Evolutionary conservation across 1,284 basidiomycete species (phyloP).

Genomic region (Sanghuangporus baumii): DNA sequence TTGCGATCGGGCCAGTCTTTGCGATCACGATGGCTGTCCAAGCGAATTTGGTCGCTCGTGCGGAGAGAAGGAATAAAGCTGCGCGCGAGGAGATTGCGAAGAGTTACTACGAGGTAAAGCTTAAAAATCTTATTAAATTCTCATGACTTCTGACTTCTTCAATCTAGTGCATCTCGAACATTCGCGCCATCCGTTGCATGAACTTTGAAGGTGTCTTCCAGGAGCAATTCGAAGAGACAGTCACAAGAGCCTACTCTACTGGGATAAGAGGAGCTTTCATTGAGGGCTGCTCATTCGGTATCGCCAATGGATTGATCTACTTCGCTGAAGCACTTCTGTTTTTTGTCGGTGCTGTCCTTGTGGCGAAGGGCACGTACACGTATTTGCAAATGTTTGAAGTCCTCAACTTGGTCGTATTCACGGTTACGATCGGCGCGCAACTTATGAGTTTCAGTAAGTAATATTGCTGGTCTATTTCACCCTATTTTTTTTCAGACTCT

Average conservation of each 20-base stretch:
- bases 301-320: conserved; percentile 81
- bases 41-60: conserved; percentile 60
- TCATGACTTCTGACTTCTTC: conserved; percentile 12
- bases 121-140: conserved; percentile 6
- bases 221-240: conserved; percentile 59
- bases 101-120: conserved; percentile 77
- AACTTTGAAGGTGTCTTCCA: conserved; percentile 77
- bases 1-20: conserved; percentile 86
- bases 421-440: conserved; percentile 86
- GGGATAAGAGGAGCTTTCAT: conserved; percentile 78
- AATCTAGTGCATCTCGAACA: conserved; percentile 72
- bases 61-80: conserved; percentile 78
- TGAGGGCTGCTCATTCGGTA: conserved; percentile 78
- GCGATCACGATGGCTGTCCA: conserved; percentile 70
- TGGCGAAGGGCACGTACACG: conserved; percentile 75
- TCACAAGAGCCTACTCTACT: conserved; percentile 54
- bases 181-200: conserved; percentile 87
- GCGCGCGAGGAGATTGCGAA: conserved; percentile 82
- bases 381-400: conserved; percentile 88
- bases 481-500: conserved; percentile 5
- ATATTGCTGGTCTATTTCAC: neutral
- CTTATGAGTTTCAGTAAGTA: conserved; percentile 83
- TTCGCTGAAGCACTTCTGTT: conserved; percentile 87
- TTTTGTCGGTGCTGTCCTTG: conserved; percentile 82
- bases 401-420: conserved; percentile 89